phyloP scores from a whole-genome alignment of 768 basidiomycete species.

The Mycena indigotica region DNA sequence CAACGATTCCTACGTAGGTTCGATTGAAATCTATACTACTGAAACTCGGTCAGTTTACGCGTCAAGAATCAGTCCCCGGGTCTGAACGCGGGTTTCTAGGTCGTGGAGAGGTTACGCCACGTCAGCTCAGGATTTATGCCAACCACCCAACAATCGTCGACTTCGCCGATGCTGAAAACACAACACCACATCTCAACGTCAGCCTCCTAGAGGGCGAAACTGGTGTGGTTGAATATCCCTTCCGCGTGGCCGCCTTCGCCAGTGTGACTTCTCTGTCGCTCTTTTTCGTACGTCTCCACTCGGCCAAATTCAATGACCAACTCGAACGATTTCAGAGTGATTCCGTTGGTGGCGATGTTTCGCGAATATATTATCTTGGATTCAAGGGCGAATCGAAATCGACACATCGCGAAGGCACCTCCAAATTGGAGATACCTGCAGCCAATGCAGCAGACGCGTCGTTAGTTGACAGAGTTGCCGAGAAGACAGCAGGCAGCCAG shows the following conservation, averaged over 20 bases:
- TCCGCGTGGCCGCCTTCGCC: constrained; percentile 74
- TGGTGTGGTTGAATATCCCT: constrained; percentile 72
- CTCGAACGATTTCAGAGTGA: constrained; percentile 51
- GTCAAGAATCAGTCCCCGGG: not conserved
- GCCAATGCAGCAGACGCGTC: constrained; percentile 76
- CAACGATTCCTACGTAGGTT: constrained; percentile 28
- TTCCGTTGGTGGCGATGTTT: constrained; percentile 62
- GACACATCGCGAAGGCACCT: constrained; percentile 57
- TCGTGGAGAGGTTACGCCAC: constrained; percentile 75
- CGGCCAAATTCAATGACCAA: constrained; percentile 6
- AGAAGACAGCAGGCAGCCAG: constrained; percentile 61
- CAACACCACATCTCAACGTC: constrained; percentile 72
- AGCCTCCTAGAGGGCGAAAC: constrained; percentile 71
- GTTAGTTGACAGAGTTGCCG: constrained; percentile 58
- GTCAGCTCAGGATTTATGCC: constrained; percentile 73
- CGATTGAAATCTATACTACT: constrained; percentile 72
- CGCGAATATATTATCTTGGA: constrained; percentile 77
- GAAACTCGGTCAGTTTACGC: constrained; percentile 62
- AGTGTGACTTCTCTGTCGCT: constrained; percentile 74
- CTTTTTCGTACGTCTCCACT: constrained; percentile 66
- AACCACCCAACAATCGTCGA: constrained; percentile 78
- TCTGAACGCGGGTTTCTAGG: constrained; percentile 41
- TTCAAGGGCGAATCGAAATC: constrained; percentile 75
- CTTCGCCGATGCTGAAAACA: constrained; percentile 70
- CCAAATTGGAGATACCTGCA: constrained; percentile 75